Conservation (phyloP, 2,329 filamentous ascomycete genomes). For the Pseudogymnoascus sp. region DNA sequence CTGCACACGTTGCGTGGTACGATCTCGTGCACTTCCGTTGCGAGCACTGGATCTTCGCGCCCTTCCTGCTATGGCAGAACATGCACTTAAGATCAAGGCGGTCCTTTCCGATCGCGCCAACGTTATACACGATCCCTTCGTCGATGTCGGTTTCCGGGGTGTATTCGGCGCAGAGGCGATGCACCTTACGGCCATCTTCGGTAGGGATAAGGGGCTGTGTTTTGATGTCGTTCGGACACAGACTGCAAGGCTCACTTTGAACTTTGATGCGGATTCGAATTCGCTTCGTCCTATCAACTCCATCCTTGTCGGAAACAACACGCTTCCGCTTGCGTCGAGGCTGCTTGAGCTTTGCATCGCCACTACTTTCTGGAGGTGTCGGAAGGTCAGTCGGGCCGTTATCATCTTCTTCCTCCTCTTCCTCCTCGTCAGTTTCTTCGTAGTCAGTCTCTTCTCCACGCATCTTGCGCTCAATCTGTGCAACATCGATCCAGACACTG, state of each 20-base stretch:
- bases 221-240: slow-evolving; percentile 85
- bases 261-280: slow-evolving; percentile 62
- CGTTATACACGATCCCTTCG: slow-evolving; percentile 62
- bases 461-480: slow-evolving; percentile 89
- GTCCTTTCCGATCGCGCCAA: slow-evolving; percentile 74
- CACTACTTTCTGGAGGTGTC: slow-evolving; percentile 64
- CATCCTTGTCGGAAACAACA: slow-evolving; percentile 36
- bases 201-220: slow-evolving; percentile 77
- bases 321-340: slow-evolving; percentile 61
- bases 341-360: slow-evolving; percentile 58
- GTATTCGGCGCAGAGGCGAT: slow-evolving; percentile 81
- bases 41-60: slow-evolving; percentile 95
- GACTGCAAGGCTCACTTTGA: slow-evolving; percentile 72
- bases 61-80: slow-evolving; percentile 86
- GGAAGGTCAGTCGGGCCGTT: slow-evolving; percentile 61
- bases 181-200: slow-evolving; percentile 77
- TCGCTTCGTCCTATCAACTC: slow-evolving; percentile 52
- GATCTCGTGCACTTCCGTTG: slow-evolving; percentile 87
- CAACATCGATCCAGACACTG: slow-evolving; percentile 96
- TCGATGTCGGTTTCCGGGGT: slow-evolving; percentile 88
- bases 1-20: slow-evolving; percentile 92
- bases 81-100: slow-evolving; percentile 88
- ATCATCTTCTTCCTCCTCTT: slow-evolving; percentile 55
- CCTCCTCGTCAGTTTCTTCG: slow-evolving; percentile 66
- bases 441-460: slow-evolving; percentile 82